Evolutionary conservation across 2,329 filamentous ascomycete genomes (phyloP).

Genomic region (Fusarium domesticum): DNA sequence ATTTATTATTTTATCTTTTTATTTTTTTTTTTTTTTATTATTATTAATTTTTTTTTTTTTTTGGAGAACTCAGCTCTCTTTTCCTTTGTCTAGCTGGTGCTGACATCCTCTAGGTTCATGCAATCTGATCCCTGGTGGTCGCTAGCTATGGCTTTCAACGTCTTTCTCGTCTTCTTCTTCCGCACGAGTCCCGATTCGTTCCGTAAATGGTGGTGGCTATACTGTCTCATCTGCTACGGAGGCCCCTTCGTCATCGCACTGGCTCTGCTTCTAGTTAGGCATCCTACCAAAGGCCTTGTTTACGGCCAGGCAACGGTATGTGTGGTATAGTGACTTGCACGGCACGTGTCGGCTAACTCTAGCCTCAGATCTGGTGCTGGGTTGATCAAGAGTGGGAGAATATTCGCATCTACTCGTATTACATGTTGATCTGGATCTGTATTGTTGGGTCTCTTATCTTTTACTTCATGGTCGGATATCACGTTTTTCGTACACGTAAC

Average conservation of each 20-base stretch:
- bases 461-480: conserved; percentile 56
- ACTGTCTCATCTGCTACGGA: conserved; percentile 69
- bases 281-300: conserved; percentile 37
- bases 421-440: conserved; percentile 60
- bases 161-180: conserved; percentile 67
- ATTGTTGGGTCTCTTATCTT: conserved; percentile 53
- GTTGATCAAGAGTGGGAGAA: conserved; percentile 53
- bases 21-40: conserved; percentile 7
- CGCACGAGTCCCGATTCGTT: conserved; percentile 64
- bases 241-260: conserved; percentile 66
- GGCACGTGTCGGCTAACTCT: conserved; percentile 1
- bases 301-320: conserved; percentile 58
- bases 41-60: conserved; percentile 50
- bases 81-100: conserved; percentile 2
- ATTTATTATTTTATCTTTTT: too few relatives aligned
- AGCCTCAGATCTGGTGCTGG: conserved; percentile 60
- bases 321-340: conserved; percentile 3
- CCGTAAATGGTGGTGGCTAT: conserved; percentile 68
- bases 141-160: conserved; percentile 78
- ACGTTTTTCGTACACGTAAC: conserved; percentile 58
- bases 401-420: conserved; percentile 60
- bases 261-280: conserved; percentile 57
- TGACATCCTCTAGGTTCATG: conserved; percentile 59
- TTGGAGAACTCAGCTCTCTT: too few relatives aligned
- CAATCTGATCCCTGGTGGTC: conserved; percentile 75